Evolutionary conservation across 345 rosid genomes (phyloP).

Genomic region (Pistacia vera): DNA sequence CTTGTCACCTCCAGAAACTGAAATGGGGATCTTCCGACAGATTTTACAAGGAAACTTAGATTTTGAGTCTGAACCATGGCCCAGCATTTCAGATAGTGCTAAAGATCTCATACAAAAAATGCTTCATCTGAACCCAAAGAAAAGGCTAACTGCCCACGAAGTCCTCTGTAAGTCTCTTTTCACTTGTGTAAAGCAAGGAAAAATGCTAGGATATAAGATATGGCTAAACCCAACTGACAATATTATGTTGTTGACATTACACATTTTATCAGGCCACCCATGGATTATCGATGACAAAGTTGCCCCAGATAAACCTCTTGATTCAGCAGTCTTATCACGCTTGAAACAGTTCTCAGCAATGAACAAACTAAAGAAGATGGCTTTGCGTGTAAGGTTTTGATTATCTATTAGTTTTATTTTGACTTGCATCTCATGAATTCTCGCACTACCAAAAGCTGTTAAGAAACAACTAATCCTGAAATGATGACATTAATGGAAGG

Average conservation of each 20-base stretch:
- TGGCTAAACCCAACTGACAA: background rate
- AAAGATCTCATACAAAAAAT: conserved; percentile 74
- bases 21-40: conserved; percentile 72
- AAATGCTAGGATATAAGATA: background rate
- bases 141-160: conserved; percentile 72
- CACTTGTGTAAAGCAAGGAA: background rate
- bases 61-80: conserved; percentile 74
- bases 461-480: too few species aligned
- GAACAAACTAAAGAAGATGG: conserved; percentile 91
- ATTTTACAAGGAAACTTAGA: conserved; percentile 69
- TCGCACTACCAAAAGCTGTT: background rate
- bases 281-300: conserved; percentile 81
- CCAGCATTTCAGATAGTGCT: conserved; percentile 71
- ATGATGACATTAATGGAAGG: too few species aligned
- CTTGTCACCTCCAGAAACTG: conserved; percentile 51
- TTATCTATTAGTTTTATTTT: conserved; percentile 5
- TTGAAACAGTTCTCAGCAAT: conserved; percentile 76
- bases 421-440: background rate
- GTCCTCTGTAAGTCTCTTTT: conserved; percentile 61
- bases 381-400: conserved; percentile 56
- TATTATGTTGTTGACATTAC: conserved; percentile 5
- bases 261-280: conserved; percentile 56
- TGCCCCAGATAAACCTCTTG: conserved; percentile 85
- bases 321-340: conserved; percentile 74
- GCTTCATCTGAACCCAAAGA: conserved; percentile 63